Evolutionary conservation across 2,329 filamentous ascomycete species (phyloP), one percentile per base, ranked within the genome.

Genomic region (Fusarium sp.): DNA sequence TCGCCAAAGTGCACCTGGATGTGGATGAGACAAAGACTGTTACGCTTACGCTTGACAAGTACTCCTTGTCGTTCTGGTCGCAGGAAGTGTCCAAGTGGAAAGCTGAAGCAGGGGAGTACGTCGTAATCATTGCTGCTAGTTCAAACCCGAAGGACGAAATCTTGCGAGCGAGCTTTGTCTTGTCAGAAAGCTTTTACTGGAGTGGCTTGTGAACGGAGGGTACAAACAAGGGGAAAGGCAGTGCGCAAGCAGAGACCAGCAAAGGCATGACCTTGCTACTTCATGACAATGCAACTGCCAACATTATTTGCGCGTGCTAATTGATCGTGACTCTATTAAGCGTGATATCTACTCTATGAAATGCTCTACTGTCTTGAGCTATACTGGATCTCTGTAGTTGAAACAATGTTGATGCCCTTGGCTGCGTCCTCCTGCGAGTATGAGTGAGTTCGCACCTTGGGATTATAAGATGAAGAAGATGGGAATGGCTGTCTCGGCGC

Each of bases 81-180:
- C 73, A 76, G 41, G 73, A 76, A 8, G 22, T 10, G 10, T 72
- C 63, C 1, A 69, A 59, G 14, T 76, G 73, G 73, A 72, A 76
- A 11, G 73, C 73, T 6, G 73, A 76, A 27, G 73, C 67, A 6
- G 76, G 75, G 6, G 62, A 68, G 13, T 77, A 76, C 50, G 39
- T 41, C 1, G 37, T 73, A 2, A 77, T 77, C 10, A 13, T 77
- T 18, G 76, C 75, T 5, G 66, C 73, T 2, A 77, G 76, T 41
- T 69, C 75, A 2, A 71, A 67, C 3, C 76, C 75, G 0, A 58
- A 64, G n/a, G 65, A 76, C 20, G 75, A 77, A 22, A 71, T 75
- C 31, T 2, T 33, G 2, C 56, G 64, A 1, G 24, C 57, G 1
- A 66, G 43, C 6, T 76, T 77, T 27, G 6, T 14, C 3, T 22